phyloP scores from a whole-genome alignment of 2,329 filamentous ascomycete species.

The Aspergillus amoenus region DNA sequence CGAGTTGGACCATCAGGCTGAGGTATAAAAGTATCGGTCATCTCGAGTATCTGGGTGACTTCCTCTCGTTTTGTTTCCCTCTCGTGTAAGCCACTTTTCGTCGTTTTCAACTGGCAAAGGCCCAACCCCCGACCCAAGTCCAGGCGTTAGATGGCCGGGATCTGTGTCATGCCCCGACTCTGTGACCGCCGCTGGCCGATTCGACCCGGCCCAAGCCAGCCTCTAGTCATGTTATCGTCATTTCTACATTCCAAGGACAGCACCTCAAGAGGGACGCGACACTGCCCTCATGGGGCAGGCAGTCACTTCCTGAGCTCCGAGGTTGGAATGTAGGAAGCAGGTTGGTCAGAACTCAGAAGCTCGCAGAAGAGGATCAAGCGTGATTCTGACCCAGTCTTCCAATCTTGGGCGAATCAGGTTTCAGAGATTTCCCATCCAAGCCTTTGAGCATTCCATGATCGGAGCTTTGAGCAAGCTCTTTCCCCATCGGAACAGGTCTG shows the following conservation, averaged over 20 bases:
- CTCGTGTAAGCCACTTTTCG: neutral
- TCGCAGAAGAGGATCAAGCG: neutral
- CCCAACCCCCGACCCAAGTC: too few species aligned
- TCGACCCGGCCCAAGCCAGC: neutral
- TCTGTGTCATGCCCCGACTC: neutral
- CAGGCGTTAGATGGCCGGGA: neutral
- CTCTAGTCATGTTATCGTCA: neutral
- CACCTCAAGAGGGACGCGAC: neutral
- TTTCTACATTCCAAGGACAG: conserved; percentile 6
- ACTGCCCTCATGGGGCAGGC: neutral
- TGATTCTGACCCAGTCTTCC: neutral
- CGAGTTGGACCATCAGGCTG: neutral
- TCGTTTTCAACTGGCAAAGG: neutral
- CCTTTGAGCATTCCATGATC: conserved; percentile 5
- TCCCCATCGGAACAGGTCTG: neutral
- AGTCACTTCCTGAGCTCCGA: neutral
- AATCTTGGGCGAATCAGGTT: neutral
- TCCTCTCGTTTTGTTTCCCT: neutral
- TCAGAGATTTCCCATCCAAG: neutral
- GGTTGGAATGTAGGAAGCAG: conserved; percentile 7
- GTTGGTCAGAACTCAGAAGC: neutral
- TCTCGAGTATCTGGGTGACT: neutral
- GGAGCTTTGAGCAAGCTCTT: conserved; percentile 1
- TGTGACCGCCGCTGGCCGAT: neutral
- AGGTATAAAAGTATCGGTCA: neutral